Evolutionary conservation across 306 rosid genomes (phyloP).

Genomic region (Cicer bijugum): DNA sequence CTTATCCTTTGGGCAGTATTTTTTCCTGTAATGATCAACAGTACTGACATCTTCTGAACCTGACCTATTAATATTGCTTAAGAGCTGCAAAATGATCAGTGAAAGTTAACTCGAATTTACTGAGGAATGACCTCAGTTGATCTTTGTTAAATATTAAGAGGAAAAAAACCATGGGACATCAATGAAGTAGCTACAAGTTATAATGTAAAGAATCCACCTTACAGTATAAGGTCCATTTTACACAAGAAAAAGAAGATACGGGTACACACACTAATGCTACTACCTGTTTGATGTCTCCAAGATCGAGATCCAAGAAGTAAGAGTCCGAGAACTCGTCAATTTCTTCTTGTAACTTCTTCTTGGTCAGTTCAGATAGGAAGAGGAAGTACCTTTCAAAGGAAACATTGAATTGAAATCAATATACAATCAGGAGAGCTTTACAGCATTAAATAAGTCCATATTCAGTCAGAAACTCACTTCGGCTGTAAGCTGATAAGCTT

Average conservation of each 20-base stretch:
- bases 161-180: background rate
- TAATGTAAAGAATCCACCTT: slow-evolving; percentile 26
- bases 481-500: slow-evolving; percentile 72
- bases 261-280: slow-evolving; percentile 10
- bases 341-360: slow-evolving; percentile 81
- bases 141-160: slow-evolving; percentile 36
- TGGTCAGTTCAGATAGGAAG: slow-evolving; percentile 69
- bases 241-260: background rate
- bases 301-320: slow-evolving; percentile 78
- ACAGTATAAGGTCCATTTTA: slow-evolving; percentile 10
- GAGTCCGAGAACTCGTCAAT: slow-evolving; percentile 87
- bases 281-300: slow-evolving; percentile 80
- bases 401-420: slow-evolving; percentile 41
- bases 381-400: slow-evolving; percentile 69
- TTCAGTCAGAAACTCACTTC: slow-evolving; percentile 60
- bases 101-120: slow-evolving; percentile 31
- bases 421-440: slow-evolving; percentile 30
- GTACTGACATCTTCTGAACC: slow-evolving; percentile 55
- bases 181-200: slow-evolving; percentile 24
- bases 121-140: slow-evolving; percentile 23
- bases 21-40: slow-evolving; percentile 67
- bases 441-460: slow-evolving; percentile 36
- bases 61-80: slow-evolving; percentile 59
- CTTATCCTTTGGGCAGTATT: slow-evolving; percentile 76
- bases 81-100: slow-evolving; percentile 62